Conservation (phyloP, 2,329 filamentous ascomycete genomes). For the Phialophora macrospora region DNA sequence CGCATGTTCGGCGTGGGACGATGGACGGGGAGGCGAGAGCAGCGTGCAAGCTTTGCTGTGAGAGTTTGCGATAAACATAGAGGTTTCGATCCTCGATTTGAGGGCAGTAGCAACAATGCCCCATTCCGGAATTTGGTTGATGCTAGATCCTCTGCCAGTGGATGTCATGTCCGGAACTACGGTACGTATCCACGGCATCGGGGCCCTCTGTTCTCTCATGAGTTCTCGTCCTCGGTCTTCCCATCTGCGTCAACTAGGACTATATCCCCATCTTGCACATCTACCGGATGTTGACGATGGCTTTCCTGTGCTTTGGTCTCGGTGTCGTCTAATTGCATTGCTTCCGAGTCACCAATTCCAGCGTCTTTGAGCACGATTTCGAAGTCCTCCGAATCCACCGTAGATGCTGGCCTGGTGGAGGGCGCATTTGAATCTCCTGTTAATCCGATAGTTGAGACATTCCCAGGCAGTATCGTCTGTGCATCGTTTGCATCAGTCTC, state of each 20-base stretch:
- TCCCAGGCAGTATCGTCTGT: conserved; percentile 31
- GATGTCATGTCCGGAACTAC: conserved; percentile 4
- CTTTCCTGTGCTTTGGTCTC: conserved; percentile 25
- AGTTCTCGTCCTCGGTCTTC: conserved; percentile 29
- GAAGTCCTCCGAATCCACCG: conserved; percentile 31
- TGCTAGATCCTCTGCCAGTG: background rate
- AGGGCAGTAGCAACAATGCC: background rate
- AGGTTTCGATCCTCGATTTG: background rate
- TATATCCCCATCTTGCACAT: conserved; percentile 48
- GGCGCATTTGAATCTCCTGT: background rate
- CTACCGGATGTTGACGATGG: conserved; percentile 8
- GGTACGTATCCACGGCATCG: conserved; percentile 22
- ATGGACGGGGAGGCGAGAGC: background rate
- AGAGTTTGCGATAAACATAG: background rate
- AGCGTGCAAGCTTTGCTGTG: background rate
- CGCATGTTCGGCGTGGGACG: background rate
- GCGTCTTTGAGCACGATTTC: conserved; percentile 31
- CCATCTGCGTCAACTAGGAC: conserved; percentile 45
- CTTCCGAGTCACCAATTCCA: background rate
- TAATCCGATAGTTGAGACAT: background rate
- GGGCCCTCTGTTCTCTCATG: conserved; percentile 17
- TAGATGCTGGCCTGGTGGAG: conserved; percentile 6
- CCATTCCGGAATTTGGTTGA: conserved; percentile 1
- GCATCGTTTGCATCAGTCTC: conserved; percentile 34
- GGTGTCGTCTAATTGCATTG: conserved; percentile 1